phyloP scores from a whole-genome alignment of 1,139 yeast species.

The Debaryomycetaceae sp. region DNA sequence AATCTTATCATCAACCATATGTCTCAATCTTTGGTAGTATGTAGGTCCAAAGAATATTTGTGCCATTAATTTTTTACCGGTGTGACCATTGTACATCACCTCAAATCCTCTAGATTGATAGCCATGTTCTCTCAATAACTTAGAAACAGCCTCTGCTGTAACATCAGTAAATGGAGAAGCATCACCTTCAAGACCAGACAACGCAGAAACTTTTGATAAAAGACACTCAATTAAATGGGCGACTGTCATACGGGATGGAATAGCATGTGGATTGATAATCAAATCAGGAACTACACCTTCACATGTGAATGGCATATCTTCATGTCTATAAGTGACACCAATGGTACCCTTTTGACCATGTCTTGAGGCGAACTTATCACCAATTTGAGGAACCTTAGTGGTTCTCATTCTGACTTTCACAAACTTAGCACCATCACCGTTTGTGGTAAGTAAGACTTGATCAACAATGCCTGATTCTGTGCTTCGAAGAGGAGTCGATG shows the following conservation, averaged over 20 bases:
- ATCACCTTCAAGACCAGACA: slow-evolving; percentile 97
- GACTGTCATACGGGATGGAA: slow-evolving; percentile 99
- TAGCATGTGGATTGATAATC: slow-evolving; percentile 97
- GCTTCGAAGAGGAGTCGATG: slow-evolving; percentile 93
- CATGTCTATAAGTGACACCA: slow-evolving; percentile 97
- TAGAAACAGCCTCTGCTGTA: slow-evolving; percentile 95
- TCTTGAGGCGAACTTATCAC: slow-evolving; percentile 98
- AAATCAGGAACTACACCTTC: slow-evolving; percentile 97
- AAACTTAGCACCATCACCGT: slow-evolving; percentile 96
- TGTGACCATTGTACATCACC: slow-evolving; percentile 97
- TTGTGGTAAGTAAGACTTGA: slow-evolving; percentile 93
- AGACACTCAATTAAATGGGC: slow-evolving; percentile 99
- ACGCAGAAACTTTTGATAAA: slow-evolving; percentile 88
- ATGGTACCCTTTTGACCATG: slow-evolving; percentile 99
- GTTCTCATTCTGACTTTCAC: slow-evolving; percentile 99
- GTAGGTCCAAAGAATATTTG: slow-evolving; percentile 99
- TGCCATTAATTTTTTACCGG: slow-evolving; percentile 96
- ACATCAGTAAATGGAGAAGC: slow-evolving; percentile 98
- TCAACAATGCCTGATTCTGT: slow-evolving; percentile 99
- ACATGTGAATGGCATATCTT: slow-evolving; percentile 97
- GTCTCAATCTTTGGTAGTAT: slow-evolving; percentile 96
- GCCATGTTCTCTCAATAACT: slow-evolving; percentile 88
- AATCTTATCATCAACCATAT: slow-evolving; percentile 98
- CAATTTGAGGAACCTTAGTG: slow-evolving; percentile 96
- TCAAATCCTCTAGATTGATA: slow-evolving; percentile 98